These are phyloP conservation scores for Aspergillus bertholletiae DNA, from an alignment of 495 filamentous ascomycete species.

Conservation along the genomic window DNA sequence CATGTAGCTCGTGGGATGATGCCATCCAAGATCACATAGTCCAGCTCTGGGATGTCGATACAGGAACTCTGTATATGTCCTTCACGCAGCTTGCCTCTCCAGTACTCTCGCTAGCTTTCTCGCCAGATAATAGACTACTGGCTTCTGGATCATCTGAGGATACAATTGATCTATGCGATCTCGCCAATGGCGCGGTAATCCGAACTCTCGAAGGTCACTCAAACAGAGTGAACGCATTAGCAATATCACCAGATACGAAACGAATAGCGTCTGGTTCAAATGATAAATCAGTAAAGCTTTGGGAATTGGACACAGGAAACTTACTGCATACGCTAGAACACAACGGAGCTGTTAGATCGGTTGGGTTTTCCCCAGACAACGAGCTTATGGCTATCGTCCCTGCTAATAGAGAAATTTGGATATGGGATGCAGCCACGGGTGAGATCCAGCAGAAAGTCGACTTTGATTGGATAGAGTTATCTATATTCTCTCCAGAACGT, in stretches of 20 bases:
- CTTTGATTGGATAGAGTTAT: neutral
- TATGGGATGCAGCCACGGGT: neutral
- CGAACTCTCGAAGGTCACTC: neutral
- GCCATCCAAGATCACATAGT: too few species aligned
- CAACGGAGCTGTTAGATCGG: neutral
- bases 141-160: conserved; percentile 20
- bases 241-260: neutral
- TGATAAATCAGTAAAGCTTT: neutral
- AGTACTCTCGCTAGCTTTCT: conserved; percentile 18
- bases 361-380: neutral
- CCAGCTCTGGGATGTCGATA: too few species aligned
- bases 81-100: too few species aligned
- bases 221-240: neutral
- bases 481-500: neutral
- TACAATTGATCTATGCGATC: conserved; percentile 30
- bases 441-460: neutral
- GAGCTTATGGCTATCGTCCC: neutral
- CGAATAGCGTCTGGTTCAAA: neutral
- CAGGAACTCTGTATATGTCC: too few species aligned
- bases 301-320: too few species aligned
- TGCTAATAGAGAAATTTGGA: neutral
- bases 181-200: neutral
- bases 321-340: too few species aligned
- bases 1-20: too few species aligned
- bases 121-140: conserved; percentile 16